Evolutionary conservation across 768 basidiomycete genomes (phyloP).

Genomic region (Neoboletus brunneissimus): DNA sequence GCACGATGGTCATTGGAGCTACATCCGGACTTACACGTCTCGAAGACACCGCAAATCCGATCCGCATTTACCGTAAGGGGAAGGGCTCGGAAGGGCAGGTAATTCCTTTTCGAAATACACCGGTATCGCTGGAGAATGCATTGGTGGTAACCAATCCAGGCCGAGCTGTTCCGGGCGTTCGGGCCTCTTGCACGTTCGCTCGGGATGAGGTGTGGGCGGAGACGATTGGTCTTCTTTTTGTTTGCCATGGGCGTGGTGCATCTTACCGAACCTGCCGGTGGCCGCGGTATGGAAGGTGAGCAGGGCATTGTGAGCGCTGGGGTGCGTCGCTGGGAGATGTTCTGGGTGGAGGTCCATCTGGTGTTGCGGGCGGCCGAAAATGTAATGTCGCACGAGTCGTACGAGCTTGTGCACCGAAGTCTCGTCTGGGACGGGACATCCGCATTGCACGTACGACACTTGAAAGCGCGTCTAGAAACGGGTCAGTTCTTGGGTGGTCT

Average conservation of each 20-base stretch:
- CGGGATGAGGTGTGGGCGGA: neutral
- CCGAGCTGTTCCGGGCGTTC: neutral
- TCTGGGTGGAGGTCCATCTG: constrained; percentile 34
- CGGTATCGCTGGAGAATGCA: neutral
- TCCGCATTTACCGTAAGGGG: neutral
- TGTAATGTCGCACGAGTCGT: constrained; percentile 29
- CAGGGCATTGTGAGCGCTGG: constrained; percentile 52
- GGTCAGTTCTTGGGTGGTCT: constrained; percentile 5
- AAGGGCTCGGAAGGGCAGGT: neutral
- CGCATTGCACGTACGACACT: constrained; percentile 55
- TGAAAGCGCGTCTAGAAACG: constrained; percentile 40
- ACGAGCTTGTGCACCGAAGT: constrained; percentile 43
- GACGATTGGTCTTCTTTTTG: neutral
- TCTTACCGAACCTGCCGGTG: constrained; percentile 16
- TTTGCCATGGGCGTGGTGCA: constrained; percentile 1
- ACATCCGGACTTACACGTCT: neutral
- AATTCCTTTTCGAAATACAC: neutral
- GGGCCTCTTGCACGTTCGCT: neutral
- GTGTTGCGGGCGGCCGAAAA: constrained; percentile 28
- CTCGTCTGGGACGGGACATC: constrained; percentile 51
- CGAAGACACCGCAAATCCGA: neutral
- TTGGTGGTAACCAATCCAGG: neutral
- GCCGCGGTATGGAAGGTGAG: constrained; percentile 33
- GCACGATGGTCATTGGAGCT: too few relatives aligned
- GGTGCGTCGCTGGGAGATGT: constrained; percentile 50